Evolutionary conservation across 2,329 filamentous ascomycete genomes (phyloP), one percentile per base, ranked within the genome.

Genomic region (Madurella mycetomatis): DNA sequence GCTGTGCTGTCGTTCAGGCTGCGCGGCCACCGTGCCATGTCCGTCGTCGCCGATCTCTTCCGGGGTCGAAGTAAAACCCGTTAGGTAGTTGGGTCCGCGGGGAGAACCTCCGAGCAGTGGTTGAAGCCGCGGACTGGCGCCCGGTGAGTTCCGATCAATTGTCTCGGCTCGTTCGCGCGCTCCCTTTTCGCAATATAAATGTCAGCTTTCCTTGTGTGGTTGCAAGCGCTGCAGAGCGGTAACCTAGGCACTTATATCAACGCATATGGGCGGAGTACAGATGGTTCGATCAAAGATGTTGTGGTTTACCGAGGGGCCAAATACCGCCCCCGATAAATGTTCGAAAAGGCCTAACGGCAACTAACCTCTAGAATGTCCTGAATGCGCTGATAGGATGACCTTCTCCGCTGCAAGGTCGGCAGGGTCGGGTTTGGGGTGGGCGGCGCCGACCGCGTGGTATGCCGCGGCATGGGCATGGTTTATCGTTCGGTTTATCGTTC

Each of bases 321-420:
- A 62, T n/a, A 64, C 51, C 51, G 56, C 54, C 18, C 32, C 17
- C 12, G n/a, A 19, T 15, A 16, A 39, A 39, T n/a, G 18, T 31
- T 41, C 30, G 15, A 37, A 15, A 11, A 17, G 48, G 18, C 32
- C 39, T 16, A 32, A 16, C 18, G 40, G 25, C n/a, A 54, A 61
- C 63, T 63, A 49, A 70, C 69, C 65, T 70, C 62, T 16, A 71
- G 61, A 43, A 71, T 71, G 11, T 62, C 62, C 50, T 66, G 59
- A 42, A 71, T 62, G 11, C 68, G 64, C 30, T 68, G 66, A 49
- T 66, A 64, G 7, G 66, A 65, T 12, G 67, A 66, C 59, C 48
- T 61, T 37, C 64, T 60, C 25, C 64, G 53, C n/a, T 48, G 42
- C 16, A 55, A 51, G 17, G 25, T 25, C 41, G 51, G 51, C 17